Evolutionary conservation across 2,329 filamentous ascomycete genomes (phyloP).

Genomic region (Talaromyces sp.): DNA sequence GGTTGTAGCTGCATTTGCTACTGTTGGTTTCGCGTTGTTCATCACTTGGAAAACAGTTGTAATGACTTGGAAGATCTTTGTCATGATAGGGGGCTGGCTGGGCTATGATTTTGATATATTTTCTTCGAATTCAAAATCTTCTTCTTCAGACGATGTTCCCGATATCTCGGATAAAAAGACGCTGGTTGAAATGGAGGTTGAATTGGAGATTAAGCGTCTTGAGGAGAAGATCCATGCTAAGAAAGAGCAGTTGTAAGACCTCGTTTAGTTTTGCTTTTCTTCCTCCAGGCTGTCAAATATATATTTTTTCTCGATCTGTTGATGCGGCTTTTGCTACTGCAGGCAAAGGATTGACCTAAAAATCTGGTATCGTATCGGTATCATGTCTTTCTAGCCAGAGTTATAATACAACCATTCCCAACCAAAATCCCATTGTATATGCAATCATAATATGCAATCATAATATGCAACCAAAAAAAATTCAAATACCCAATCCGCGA

Average conservation of each 20-base stretch:
- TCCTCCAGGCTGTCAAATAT: not conserved
- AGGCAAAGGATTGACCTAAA: not conserved
- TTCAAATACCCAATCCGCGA: slow-evolving; percentile 48
- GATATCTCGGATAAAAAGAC: not conserved
- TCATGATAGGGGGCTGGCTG: too few species aligned
- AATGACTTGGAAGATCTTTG: too few species aligned
- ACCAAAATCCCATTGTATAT: not conserved
- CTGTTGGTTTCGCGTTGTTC: not conserved
- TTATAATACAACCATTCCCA: not conserved
- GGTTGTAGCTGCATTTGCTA: not conserved
- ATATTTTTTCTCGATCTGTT: not conserved
- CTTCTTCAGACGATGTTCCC: too few species aligned
- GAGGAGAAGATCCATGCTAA: not conserved
- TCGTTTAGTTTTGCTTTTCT: not conserved
- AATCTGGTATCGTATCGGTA: too few species aligned
- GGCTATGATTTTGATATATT: too few species aligned
- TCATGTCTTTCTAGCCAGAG: not conserved
- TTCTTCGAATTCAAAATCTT: too few species aligned
- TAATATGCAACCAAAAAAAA: not conserved
- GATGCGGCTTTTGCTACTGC: not conserved
- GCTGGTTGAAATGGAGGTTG: not conserved
- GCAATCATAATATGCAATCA: not conserved
- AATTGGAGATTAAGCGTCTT: not conserved
- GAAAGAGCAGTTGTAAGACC: not conserved
- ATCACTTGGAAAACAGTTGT: too few species aligned